These are phyloP conservation scores for Beta vulgaris DNA, from an alignment of 148 eudicot species.

Conservation along the genomic window DNA sequence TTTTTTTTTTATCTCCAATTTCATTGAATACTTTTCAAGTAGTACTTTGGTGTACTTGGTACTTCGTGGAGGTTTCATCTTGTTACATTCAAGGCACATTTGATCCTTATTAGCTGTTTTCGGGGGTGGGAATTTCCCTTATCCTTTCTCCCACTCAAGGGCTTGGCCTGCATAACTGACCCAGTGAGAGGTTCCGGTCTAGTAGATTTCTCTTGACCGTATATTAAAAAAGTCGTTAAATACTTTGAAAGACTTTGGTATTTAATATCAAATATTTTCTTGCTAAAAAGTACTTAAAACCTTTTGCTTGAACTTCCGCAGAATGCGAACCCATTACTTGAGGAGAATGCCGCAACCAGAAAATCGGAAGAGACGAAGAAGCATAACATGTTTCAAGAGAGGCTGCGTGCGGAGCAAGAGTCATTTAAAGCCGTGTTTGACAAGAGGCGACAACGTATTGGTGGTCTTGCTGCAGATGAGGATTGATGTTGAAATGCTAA, in stretches of 20 bases:
- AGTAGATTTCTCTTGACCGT: too few species aligned
- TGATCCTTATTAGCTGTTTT: too few species aligned
- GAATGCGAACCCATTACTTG: slow-evolving; percentile 79
- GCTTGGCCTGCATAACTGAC: too few species aligned
- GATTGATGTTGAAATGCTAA: slow-evolving; percentile 26
- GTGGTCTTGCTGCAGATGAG: slow-evolving; percentile 52
- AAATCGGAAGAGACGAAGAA: slow-evolving; percentile 38
- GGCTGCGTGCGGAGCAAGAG: slow-evolving; percentile 74
- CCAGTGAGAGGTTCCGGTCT: too few species aligned
- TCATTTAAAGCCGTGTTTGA: slow-evolving; percentile 88
- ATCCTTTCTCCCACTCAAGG: too few species aligned
- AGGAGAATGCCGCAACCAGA: slow-evolving; percentile 40
- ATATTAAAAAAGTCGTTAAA: too few species aligned
- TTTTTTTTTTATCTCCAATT: background rate
- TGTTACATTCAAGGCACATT: too few species aligned
- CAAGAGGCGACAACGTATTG: slow-evolving; percentile 70
- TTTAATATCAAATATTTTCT: background rate
- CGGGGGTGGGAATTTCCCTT: too few species aligned
- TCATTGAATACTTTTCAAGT: too few species aligned
- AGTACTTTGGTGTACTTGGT: too few species aligned
- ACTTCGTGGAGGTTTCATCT: too few species aligned
- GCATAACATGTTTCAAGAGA: slow-evolving; percentile 65
- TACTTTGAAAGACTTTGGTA: too few species aligned
- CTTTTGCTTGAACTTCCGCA: slow-evolving; percentile 33
- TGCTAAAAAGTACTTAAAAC: background rate